Conservation (phyloP, 2,329 filamentous ascomycete genomes). For the Fusarium sp. region DNA sequence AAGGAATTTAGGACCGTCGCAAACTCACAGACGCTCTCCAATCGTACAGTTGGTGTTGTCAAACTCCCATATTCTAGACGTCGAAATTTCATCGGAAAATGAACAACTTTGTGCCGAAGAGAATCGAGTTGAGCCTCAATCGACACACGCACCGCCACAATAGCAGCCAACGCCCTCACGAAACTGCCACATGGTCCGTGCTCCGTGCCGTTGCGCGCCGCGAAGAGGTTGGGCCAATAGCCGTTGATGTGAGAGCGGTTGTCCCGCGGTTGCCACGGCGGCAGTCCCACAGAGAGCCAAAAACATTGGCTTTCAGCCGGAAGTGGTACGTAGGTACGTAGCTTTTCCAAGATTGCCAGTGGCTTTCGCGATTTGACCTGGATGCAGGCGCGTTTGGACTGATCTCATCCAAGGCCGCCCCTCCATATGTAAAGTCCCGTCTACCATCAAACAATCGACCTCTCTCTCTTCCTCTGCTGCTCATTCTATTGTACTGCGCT, state of each 20-base stretch:
- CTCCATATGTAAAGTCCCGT: slow-evolving; percentile 36
- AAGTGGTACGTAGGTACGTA: slow-evolving; percentile 32
- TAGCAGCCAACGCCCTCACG: slow-evolving; percentile 11
- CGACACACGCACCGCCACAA: slow-evolving; percentile 36
- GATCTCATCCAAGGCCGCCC: slow-evolving; percentile 37
- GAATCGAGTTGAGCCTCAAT: slow-evolving; percentile 5
- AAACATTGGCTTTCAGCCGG: slow-evolving; percentile 20
- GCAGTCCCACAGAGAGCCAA: slow-evolving; percentile 7
- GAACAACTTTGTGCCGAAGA: slow-evolving; percentile 42
- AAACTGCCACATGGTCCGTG: slow-evolving; percentile 34
- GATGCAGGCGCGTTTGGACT: slow-evolving; percentile 40
- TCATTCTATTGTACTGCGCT: slow-evolving; percentile 2
- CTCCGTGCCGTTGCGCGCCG: slow-evolving; percentile 25
- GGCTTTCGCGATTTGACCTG: slow-evolving; percentile 27
- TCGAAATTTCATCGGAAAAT: slow-evolving; percentile 45
- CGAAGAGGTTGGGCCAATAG: slow-evolving; percentile 54
- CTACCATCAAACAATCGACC: slow-evolving; percentile 8
- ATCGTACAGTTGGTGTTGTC: slow-evolving; percentile 24
- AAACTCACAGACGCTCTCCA: slow-evolving; percentile 35
- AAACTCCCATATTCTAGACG: slow-evolving; percentile 17
- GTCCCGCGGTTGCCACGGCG: slow-evolving; percentile 57
- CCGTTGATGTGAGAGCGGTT: slow-evolving; percentile 52
- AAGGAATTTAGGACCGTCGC: slow-evolving; percentile 22
- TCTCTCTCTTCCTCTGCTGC: slow-evolving; percentile 23
- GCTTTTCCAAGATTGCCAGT: slow-evolving; percentile 22